phyloP scores from a whole-genome alignment of 768 basidiomycete genomes.

The Naganishia vaughanmartiniae region DNA sequence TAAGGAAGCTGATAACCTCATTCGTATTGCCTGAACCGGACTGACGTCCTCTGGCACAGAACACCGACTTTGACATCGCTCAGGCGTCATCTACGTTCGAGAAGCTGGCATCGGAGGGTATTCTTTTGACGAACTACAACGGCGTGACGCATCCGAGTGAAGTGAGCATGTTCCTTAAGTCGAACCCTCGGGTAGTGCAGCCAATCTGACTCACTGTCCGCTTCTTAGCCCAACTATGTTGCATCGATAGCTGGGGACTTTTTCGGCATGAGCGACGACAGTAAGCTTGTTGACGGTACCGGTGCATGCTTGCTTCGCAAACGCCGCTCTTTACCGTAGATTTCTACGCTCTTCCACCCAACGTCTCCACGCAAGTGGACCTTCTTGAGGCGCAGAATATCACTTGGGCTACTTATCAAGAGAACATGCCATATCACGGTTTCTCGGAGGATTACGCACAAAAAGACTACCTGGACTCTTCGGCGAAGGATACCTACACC shows the following conservation, averaged over 20 bases:
- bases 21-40: neutral
- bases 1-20: neutral
- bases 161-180: neutral
- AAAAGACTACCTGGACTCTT: conserved; percentile 53
- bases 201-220: conserved; percentile 56
- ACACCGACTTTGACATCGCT: conserved; percentile 58
- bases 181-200: neutral
- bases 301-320: conserved; percentile 33
- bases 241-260: conserved; percentile 60
- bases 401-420: conserved; percentile 61
- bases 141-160: conserved; percentile 37
- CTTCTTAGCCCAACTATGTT: conserved; percentile 65
- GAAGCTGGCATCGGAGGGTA: conserved; percentile 58
- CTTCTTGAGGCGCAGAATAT: conserved; percentile 61
- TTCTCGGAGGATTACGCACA: conserved; percentile 49
- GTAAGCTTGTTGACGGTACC: conserved; percentile 13
- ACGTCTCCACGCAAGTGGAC: conserved; percentile 63
- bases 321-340: neutral
- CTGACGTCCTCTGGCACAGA: neutral
- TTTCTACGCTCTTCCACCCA: conserved; percentile 52
- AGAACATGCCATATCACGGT: conserved; percentile 36
- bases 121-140: conserved; percentile 53
- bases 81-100: conserved; percentile 45
- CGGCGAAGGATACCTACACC: conserved; percentile 51
- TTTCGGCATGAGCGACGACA: conserved; percentile 58